Conservation (phyloP, 768 basidiomycete species). For the Calocybe indica region DNA sequence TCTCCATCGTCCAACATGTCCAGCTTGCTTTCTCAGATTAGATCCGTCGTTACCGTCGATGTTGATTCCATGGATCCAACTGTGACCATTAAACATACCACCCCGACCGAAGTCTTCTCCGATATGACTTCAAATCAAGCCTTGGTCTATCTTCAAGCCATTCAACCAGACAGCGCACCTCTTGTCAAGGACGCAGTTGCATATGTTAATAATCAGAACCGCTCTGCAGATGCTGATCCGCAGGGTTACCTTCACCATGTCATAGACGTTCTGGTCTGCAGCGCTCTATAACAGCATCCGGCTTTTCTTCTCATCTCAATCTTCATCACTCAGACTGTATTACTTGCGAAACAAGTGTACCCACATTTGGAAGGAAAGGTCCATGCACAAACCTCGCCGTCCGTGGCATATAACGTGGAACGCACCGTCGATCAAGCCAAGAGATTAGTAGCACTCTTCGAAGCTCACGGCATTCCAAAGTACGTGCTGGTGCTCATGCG, state of each 20-base stretch:
- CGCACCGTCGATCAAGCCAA: constrained; percentile 37
- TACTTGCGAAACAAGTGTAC: constrained; percentile 36
- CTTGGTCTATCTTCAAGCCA: constrained; percentile 30
- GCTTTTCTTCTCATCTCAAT: not conserved
- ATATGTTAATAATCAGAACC: constrained; percentile 15
- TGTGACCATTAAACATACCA: constrained; percentile 24
- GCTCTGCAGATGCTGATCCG: constrained; percentile 5
- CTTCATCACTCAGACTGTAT: constrained; percentile 28
- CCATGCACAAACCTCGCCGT: constrained; percentile 38
- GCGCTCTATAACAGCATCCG: constrained; percentile 1
- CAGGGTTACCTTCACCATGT: constrained; percentile 25
- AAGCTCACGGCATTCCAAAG: constrained; percentile 36
- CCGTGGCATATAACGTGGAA: constrained; percentile 32
- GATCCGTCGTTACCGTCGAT: constrained; percentile 30
- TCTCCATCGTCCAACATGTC: not conserved
- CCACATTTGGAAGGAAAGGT: constrained; percentile 37
- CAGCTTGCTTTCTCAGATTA: constrained; percentile 26
- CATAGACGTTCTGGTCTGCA: constrained; percentile 31
- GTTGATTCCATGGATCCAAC: constrained; percentile 44
- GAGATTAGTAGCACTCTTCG: constrained; percentile 34
- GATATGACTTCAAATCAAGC: constrained; percentile 50
- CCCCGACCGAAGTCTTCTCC: constrained; percentile 18
- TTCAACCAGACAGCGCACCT: constrained; percentile 21
- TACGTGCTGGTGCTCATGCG: constrained; percentile 6
- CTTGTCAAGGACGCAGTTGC: constrained; percentile 27